Evolutionary conservation across 352 stramenopile genomes (phyloP).

Genomic region (Globisporangium alternatum): DNA sequence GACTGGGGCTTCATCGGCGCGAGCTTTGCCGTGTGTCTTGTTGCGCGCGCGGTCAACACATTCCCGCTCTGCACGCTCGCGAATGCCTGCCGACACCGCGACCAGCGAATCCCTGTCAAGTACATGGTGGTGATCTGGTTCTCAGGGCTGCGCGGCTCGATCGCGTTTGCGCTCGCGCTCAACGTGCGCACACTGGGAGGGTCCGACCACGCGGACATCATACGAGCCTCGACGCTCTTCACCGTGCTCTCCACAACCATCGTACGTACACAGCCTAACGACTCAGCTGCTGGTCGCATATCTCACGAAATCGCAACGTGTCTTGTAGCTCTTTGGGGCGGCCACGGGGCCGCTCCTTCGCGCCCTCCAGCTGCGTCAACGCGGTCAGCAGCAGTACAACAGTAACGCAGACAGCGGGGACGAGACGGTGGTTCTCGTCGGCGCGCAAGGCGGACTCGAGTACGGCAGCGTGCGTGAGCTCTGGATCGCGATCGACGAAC

Average conservation of each 20-base stretch:
- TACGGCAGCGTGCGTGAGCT: slow-evolving; percentile 37
- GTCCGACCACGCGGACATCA: slow-evolving; percentile 46
- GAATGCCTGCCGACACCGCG: slow-evolving; percentile 37
- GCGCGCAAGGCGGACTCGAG: background rate
- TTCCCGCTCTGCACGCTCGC: slow-evolving; percentile 68
- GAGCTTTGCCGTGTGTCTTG: slow-evolving; percentile 41
- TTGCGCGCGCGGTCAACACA: slow-evolving; percentile 61
- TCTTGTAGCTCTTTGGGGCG: slow-evolving; percentile 32
- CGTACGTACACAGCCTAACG: slow-evolving; percentile 9
- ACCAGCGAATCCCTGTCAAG: slow-evolving; percentile 41
- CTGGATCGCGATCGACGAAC: slow-evolving; percentile 58
- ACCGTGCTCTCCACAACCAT: slow-evolving; percentile 64
- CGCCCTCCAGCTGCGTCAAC: slow-evolving; percentile 20
- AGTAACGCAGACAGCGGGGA: slow-evolving; percentile 5
- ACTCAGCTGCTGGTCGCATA: background rate
- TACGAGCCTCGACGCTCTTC: slow-evolving; percentile 64
- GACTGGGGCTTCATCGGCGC: slow-evolving; percentile 65
- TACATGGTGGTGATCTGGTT: slow-evolving; percentile 92
- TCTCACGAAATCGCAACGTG: background rate
- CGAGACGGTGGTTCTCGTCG: background rate
- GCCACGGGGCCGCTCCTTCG: slow-evolving; percentile 40
- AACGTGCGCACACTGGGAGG: slow-evolving; percentile 49
- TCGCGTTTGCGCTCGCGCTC: slow-evolving; percentile 89
- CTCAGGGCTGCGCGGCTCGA: slow-evolving; percentile 88
- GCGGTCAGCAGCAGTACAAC: background rate